Conservation (phyloP, 805 yeast species). For the Wickerhamiella spandovensis region DNA sequence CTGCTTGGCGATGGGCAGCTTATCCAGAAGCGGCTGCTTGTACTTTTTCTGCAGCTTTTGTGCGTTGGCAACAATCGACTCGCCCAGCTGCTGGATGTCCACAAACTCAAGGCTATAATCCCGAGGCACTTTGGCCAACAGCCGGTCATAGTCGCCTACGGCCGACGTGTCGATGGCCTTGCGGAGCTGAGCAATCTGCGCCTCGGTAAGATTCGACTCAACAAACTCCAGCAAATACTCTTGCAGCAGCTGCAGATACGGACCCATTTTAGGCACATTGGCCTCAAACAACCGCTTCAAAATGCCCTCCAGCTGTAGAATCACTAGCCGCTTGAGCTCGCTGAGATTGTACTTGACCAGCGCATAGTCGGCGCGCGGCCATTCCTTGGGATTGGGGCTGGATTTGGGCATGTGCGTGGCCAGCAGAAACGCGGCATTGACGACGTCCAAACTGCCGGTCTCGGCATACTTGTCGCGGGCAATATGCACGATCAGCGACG, state of each 20-base stretch:
- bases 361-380: conserved; percentile 9
- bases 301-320: conserved; percentile 15
- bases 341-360: conserved; percentile 20
- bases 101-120: conserved; percentile 38
- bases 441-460: neutral
- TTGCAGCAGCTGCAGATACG: conserved; percentile 36
- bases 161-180: conserved; percentile 29
- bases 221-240: conserved; percentile 37
- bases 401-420: conserved; percentile 3
- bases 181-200: conserved; percentile 31
- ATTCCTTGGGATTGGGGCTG: neutral
- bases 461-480: conserved; percentile 4
- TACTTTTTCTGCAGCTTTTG: conserved; percentile 44
- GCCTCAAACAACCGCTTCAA: conserved; percentile 27
- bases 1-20: conserved; percentile 34
- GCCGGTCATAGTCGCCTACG: conserved; percentile 31
- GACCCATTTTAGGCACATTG: conserved; percentile 38
- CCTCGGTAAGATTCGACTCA: conserved; percentile 29
- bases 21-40: conserved; percentile 46
- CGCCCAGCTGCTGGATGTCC: conserved; percentile 46
- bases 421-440: conserved; percentile 5
- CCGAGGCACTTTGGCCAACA: conserved; percentile 43
- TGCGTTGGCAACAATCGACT: conserved; percentile 37
- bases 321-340: conserved; percentile 25
- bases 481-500: conserved; percentile 3